Evolutionary conservation across 345 rosid genomes (phyloP), one percentile per base, ranked within the genome.

Genomic region (Lepidium aucheri): DNA sequence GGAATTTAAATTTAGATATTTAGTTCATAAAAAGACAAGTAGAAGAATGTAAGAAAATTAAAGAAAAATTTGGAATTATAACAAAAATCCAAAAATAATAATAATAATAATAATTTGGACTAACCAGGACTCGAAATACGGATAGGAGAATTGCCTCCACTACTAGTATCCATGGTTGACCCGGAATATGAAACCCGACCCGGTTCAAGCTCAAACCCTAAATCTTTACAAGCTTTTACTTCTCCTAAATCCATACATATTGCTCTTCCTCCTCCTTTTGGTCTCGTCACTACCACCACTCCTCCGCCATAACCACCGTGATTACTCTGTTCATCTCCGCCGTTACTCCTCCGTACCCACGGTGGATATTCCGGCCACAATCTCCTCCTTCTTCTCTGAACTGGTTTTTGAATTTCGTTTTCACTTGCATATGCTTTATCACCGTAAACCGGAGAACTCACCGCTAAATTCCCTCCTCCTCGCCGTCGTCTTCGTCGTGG

Each of bases 51-150:
- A n/a, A 26, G 14, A 0, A 50, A 13, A 13, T 6, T 18, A 0
- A 54, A 54, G 10, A 53, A 0, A 0, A 17, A 16, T 47, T 22
- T 6, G 30, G 16, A 17, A 17, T 36, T 28, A 15, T 7, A 65
- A 53, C 14, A 13, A 52, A 44, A 3, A 34, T 28, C 26, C 51
- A 43, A 63, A 24, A 41, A n/a, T n/a, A 39, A 1, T 15, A 32
- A 11, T 15, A 2, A 44, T 26, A 14, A 8, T 9, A 3, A 9
- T 53, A 33, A 2, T 16, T 9, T 9, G 53, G 56, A 65, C 81
- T 70, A 41, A 90, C 99, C 99, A 44, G 99, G 99, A 67, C 91
- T 81, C 0, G 96, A 90, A 69, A 94, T 94, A 67, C 88, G 92
- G 12, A 86, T 83, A 8, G 98, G 99, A n/a, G 97, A 94, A 59